Conservation (phyloP, 345 rosid genomes). For the Populus ilicifolia region DNA sequence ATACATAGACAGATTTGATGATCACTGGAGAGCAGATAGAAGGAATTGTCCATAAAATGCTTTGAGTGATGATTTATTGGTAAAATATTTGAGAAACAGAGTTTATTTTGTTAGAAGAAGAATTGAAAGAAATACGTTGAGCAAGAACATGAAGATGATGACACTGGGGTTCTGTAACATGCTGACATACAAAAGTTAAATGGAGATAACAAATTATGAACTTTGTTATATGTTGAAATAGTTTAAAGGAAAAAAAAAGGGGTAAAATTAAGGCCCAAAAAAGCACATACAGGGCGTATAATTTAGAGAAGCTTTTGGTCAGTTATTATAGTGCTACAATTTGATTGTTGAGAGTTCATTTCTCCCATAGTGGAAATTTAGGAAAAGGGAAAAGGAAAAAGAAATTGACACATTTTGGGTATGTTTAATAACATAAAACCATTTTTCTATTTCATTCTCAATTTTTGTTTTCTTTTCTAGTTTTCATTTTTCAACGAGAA, state of each 20-base stretch:
- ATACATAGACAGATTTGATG: neutral
- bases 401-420: neutral
- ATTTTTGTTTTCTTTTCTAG: too few relatives aligned
- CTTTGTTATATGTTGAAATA: neutral
- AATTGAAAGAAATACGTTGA: neutral
- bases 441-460: too few relatives aligned
- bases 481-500: too few relatives aligned
- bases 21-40: neutral
- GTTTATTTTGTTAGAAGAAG: neutral
- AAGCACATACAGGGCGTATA: too few relatives aligned
- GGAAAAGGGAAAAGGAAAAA: neutral
- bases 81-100: neutral
- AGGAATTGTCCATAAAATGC: neutral
- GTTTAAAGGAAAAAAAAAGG: neutral
- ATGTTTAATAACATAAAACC: too few relatives aligned
- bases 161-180: neutral
- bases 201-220: neutral
- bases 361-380: neutral
- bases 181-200: neutral
- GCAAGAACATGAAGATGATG: neutral
- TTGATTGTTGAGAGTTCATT: neutral
- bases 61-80: too few relatives aligned
- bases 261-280: neutral
- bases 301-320: neutral
- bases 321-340: too few relatives aligned